Conservation (phyloP, 1,284 basidiomycete genomes). For the Apiotrichum akiyoshidainum region DNA sequence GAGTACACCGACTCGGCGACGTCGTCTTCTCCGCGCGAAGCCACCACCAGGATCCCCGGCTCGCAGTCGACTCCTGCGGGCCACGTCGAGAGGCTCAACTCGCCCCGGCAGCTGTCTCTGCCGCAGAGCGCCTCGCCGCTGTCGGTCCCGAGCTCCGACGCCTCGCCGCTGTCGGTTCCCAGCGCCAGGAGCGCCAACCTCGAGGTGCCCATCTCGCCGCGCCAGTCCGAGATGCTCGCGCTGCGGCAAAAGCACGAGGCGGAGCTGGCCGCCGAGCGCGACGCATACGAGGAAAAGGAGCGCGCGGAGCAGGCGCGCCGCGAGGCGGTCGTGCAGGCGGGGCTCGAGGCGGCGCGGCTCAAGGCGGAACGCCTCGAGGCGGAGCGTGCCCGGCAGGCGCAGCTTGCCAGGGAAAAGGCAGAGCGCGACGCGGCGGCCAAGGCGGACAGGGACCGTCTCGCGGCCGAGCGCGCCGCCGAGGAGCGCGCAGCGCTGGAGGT, state of each 20-base stretch:
- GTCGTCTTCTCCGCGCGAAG: background rate
- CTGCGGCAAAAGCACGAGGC: background rate
- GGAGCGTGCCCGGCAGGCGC: slow-evolving; percentile 7
- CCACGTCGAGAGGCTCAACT: background rate
- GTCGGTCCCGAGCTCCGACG: background rate
- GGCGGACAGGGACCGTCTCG: slow-evolving; percentile 5
- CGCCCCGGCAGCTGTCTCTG: background rate
- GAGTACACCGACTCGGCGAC: background rate
- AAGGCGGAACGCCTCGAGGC: slow-evolving; percentile 10
- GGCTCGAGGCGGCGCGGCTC: slow-evolving; percentile 1
- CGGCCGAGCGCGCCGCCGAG: background rate
- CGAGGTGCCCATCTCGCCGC: background rate
- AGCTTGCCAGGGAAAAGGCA: slow-evolving; percentile 4
- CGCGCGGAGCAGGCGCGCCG: background rate
- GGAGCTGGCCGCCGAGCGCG: background rate
- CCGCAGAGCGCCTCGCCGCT: background rate
- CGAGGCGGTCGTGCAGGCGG: slow-evolving; percentile 3
- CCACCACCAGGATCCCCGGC: too few relatives aligned
- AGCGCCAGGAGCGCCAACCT: background rate
- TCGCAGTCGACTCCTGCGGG: background rate
- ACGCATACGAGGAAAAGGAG: background rate
- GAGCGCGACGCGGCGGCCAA: slow-evolving; percentile 4
- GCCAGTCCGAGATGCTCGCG: background rate
- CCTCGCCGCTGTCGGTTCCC: background rate
- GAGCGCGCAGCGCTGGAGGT: slow-evolving; percentile 5